Conservation (phyloP, 192 early-diverging fungal species). For the Lobosporangium transversale region DNA sequence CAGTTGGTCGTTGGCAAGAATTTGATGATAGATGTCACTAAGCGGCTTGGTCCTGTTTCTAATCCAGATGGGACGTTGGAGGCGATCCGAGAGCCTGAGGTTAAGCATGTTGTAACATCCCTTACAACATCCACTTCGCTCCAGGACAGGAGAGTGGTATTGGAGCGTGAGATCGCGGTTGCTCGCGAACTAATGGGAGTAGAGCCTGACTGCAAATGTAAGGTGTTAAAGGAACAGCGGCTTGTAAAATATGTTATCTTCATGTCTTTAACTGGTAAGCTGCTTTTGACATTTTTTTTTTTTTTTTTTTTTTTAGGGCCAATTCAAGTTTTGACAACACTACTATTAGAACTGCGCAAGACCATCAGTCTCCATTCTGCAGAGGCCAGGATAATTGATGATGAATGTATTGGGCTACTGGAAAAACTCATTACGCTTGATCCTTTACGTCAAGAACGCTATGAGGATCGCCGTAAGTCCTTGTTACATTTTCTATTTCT, state of each 20-base stretch:
- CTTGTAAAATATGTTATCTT: not conserved
- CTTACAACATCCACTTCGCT: constrained; percentile 21
- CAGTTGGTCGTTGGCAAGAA: constrained; percentile 37
- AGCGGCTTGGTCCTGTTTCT: constrained; percentile 31
- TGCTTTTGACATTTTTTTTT: not conserved
- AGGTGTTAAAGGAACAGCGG: constrained; percentile 8
- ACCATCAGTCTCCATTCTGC: constrained; percentile 18
- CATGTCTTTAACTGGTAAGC: too few species aligned
- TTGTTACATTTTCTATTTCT: not conserved
- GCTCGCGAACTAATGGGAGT: constrained; percentile 77
- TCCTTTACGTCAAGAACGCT: constrained; percentile 60
- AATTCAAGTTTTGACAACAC: constrained; percentile 34
- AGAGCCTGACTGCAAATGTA: constrained; percentile 89
- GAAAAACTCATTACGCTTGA: constrained; percentile 67
- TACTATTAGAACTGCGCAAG: constrained; percentile 32
- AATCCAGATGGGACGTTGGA: constrained; percentile 18
- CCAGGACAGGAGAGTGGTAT: constrained; percentile 51
- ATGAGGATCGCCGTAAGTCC: constrained; percentile 66
- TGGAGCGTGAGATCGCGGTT: constrained; percentile 66
- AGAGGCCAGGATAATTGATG: constrained; percentile 38
- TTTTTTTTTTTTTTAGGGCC: constrained; percentile 17
- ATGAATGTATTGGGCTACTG: constrained; percentile 57
- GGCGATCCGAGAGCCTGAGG: not conserved
- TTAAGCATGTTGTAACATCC: constrained; percentile 32
- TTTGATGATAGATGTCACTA: constrained; percentile 42